Percentiles rank a stretch among this genome's conserved stretches.
Evolutionary conservation across 2,329 filamentous ascomycete species (phyloP).

Genomic region (Hypocreales sp.): DNA sequence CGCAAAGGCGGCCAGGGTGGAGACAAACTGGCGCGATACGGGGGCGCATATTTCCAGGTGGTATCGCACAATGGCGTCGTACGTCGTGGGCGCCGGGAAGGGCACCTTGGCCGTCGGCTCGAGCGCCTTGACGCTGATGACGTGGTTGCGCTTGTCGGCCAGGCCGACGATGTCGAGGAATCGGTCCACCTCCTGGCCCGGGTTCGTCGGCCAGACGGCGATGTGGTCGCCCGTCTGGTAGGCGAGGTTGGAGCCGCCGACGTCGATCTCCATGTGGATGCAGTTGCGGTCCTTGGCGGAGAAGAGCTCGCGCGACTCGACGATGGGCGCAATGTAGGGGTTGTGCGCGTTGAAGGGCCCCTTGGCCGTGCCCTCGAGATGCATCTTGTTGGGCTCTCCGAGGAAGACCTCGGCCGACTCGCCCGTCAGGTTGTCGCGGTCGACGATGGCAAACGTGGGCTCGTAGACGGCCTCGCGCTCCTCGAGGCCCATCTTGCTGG

Average conservation of each 20-base stretch:
- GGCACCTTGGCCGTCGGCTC: constrained; percentile 95
- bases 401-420: constrained; percentile 78
- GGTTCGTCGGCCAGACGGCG: constrained; percentile 92
- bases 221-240: constrained; percentile 98
- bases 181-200: constrained; percentile 80
- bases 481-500: constrained; percentile 72
- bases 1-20: constrained; percentile 75
- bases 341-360: constrained; percentile 95
- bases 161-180: constrained; percentile 71
- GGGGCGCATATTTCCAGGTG: constrained; percentile 94
- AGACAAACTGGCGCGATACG: constrained; percentile 88
- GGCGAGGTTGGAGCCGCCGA: constrained; percentile 73
- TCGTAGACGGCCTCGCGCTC: constrained; percentile 96
- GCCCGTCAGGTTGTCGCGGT: constrained; percentile 56
- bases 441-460: constrained; percentile 70
- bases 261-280: constrained; percentile 87
- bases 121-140: constrained; percentile 78
- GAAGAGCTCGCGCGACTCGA: constrained; percentile 84
- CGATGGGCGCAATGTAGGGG: constrained; percentile 88
- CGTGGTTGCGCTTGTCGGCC: constrained; percentile 58
- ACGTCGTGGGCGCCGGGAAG: constrained; percentile 93
- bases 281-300: constrained; percentile 83
- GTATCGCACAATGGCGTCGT: constrained; percentile 83
- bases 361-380: constrained; percentile 70
- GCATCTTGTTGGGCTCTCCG: constrained; percentile 91